Base-by-base conservation (phyloP, 495 filamentous ascomycete genomes). In the Tuber melanosporum region DNA sequence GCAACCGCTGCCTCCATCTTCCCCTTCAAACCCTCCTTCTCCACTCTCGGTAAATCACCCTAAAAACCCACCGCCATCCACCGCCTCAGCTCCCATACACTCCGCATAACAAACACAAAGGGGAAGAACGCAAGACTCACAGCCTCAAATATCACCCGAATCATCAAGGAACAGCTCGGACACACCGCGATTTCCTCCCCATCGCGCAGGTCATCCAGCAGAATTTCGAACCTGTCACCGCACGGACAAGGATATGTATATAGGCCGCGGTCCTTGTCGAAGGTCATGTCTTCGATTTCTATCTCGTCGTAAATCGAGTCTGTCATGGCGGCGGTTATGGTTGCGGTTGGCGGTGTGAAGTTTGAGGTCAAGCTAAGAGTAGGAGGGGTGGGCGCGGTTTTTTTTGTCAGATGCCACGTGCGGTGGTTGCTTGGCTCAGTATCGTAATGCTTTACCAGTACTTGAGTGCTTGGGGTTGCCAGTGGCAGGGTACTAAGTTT, bases 251-350 rank as follows among this genome's bases (percentile, higher is more conserved):
- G 95, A 85, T 94, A 97, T 84, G 94, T 92, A 85, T 97, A 99
- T 82, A 97, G 90, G 84, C 96, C 90, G 36, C 93, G 87, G 4
- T 87, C 88, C 41, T 90, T 85, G 85, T 99, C 94, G 85, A 90
- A 99, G 83, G 93, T 95, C 92, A 98, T 97, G 84, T 99, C 95
- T 84, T 99, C 95, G 88, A 99, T 98, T 84, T 99, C 95, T 86
- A 99, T 94, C 85, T 99, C 95, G 85, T 99, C 95, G 87, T 99
- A 99, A 82, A 97, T 92, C 75, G 91, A 89, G 70, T 92, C 91
- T 41, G 90, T 87, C 91, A 92, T 93, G 71, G 83, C 86, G 72
- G 70, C 43, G 45, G 66, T 71, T 49, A 26, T 22, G 69, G 41
- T 45, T 47, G 43, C 49, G 72, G 39, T 26, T 71, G 41, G 62